These are phyloP conservation scores for Cyclotella cryptica DNA, from an alignment of 108 stramenopile genomes.

Conservation along the genomic window DNA sequence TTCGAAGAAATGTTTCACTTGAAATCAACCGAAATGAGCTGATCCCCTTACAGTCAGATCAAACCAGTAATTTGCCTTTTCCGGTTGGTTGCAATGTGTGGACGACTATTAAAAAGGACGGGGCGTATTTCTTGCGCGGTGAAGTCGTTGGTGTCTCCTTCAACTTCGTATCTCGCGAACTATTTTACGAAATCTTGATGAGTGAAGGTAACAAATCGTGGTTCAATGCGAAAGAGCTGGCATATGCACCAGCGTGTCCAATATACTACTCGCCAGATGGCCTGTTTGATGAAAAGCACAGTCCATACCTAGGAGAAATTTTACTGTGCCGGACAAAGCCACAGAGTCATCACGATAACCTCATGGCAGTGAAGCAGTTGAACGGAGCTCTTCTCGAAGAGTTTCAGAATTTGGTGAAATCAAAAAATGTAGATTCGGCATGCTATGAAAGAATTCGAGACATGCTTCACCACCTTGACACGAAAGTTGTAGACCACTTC, in stretches of 20 bases:
- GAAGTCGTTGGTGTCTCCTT: background rate
- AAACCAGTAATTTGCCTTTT: background rate
- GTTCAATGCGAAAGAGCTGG: background rate
- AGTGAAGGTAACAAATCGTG: background rate
- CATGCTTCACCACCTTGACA: background rate
- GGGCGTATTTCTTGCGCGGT: background rate
- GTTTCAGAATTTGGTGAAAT: background rate
- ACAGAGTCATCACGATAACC: background rate
- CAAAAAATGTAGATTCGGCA: background rate
- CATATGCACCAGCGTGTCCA: background rate
- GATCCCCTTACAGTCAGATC: background rate
- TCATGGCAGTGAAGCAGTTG: background rate
- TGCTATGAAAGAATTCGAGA: background rate
- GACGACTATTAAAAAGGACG: background rate
- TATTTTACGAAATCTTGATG: background rate
- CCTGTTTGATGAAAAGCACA: background rate
- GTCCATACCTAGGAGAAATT: background rate
- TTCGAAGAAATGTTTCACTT: background rate
- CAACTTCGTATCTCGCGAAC: conserved; percentile 1
- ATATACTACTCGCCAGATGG: background rate
- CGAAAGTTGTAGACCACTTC: background rate
- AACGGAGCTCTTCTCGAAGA: background rate
- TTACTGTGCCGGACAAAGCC: background rate
- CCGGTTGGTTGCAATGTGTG: background rate
- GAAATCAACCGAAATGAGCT: background rate